phyloP scores from a whole-genome alignment of 345 rosid species.

The Euclidium syriacum region DNA sequence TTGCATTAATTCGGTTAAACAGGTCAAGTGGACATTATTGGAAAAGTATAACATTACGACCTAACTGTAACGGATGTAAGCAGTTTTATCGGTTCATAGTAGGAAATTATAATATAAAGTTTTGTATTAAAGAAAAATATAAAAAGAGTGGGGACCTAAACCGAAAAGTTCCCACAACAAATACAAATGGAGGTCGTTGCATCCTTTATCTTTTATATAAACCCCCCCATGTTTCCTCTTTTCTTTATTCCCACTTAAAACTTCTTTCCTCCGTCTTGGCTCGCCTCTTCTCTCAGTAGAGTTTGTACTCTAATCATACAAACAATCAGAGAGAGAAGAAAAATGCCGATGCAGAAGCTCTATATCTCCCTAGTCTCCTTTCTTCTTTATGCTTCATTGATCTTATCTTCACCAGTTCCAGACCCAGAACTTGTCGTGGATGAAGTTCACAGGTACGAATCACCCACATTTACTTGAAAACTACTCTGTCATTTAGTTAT shows the following conservation, averaged over 20 bases:
- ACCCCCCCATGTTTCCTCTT: slow-evolving; percentile 6
- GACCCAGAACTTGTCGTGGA: slow-evolving; percentile 56
- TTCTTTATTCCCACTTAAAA: slow-evolving; percentile 18
- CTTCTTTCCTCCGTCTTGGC: not conserved
- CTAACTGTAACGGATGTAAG: slow-evolving; percentile 1
- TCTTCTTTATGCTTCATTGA: slow-evolving; percentile 26
- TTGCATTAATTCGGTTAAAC: slow-evolving; percentile 2
- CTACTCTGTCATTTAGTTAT: too few species aligned
- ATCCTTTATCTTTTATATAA: slow-evolving; percentile 21
- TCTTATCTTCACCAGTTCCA: slow-evolving; percentile 51
- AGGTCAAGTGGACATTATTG: slow-evolving; percentile 11
- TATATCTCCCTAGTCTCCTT: slow-evolving; percentile 30
- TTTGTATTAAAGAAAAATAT: not conserved
- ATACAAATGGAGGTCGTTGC: not conserved
- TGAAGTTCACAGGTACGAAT: slow-evolving; percentile 60
- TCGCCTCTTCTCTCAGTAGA: not conserved
- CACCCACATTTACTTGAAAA: too few species aligned
- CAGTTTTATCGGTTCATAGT: not conserved
- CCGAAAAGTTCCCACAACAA: slow-evolving; percentile 19
- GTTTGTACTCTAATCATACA: not conserved
- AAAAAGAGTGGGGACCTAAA: slow-evolving; percentile 19
- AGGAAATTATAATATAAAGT: not conserved
- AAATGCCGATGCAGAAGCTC: slow-evolving; percentile 27
- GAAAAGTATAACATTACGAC: slow-evolving; percentile 10
- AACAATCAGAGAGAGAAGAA: not conserved